Percentiles rank a stretch among this genome's conserved stretches.
Conservation (phyloP, 2,329 filamentous ascomycete species). For the Fusarium sp. region DNA sequence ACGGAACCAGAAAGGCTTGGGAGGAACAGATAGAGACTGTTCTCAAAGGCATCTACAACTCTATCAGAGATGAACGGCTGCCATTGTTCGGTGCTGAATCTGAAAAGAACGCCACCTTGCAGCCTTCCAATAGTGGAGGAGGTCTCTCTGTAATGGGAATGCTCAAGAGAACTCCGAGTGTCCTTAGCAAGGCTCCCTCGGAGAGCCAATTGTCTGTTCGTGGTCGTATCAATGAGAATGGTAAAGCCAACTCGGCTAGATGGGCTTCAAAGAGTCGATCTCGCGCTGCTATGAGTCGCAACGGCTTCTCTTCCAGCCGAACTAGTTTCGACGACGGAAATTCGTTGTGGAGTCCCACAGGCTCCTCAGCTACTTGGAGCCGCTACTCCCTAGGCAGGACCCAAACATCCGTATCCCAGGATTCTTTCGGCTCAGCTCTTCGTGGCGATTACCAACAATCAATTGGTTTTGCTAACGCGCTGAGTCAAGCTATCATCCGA, state of each 20-base stretch:
- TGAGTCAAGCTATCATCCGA: slow-evolving; percentile 96
- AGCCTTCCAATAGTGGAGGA: slow-evolving; percentile 67
- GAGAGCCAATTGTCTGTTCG: slow-evolving; percentile 78
- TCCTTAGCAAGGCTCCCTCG: slow-evolving; percentile 92
- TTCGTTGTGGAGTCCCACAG: slow-evolving; percentile 87
- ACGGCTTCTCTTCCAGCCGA: slow-evolving; percentile 87
- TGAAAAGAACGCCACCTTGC: slow-evolving; percentile 53
- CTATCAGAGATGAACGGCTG: slow-evolving; percentile 87
- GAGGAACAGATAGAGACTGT: slow-evolving; percentile 90
- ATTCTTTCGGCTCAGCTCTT: slow-evolving; percentile 84
- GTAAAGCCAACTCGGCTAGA: slow-evolving; percentile 67
- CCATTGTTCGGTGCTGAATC: slow-evolving; percentile 81
- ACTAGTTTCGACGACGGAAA: slow-evolving; percentile 93
- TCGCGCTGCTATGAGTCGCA: slow-evolving; percentile 77
- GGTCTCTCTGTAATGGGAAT: slow-evolving; percentile 80
- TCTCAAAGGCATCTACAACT: slow-evolving; percentile 89
- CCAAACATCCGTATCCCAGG: slow-evolving; percentile 90
- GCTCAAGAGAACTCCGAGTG: slow-evolving; percentile 88
- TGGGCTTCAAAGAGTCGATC: slow-evolving; percentile 91
- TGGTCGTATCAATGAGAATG: slow-evolving; percentile 74
- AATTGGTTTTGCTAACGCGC: slow-evolving; percentile 95
- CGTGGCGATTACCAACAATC: slow-evolving; percentile 91
- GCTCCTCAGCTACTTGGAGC: slow-evolving; percentile 94
- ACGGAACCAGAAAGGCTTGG: slow-evolving; percentile 82
- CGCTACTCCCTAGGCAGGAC: slow-evolving; percentile 92